These are phyloP conservation scores for Penicillium sp. DNA, from an alignment of 2,329 filamentous ascomycete genomes.

Conservation along the genomic window DNA sequence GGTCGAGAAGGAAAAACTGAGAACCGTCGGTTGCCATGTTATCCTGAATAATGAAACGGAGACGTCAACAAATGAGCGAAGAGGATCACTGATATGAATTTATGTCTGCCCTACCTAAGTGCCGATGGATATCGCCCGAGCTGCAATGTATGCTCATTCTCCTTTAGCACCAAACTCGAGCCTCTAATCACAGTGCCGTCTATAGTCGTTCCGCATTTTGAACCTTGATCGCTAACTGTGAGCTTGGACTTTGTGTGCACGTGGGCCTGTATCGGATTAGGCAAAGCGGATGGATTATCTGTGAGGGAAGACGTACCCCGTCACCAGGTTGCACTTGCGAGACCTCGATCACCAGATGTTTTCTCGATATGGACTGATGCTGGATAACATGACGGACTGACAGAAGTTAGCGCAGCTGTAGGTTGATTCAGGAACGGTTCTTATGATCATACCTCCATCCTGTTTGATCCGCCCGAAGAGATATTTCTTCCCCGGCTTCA, in stretches of 20 bases:
- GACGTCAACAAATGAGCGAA: not conserved
- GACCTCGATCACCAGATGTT: slow-evolving; percentile 78
- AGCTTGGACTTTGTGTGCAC: slow-evolving; percentile 64
- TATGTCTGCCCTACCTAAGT: slow-evolving; percentile 32
- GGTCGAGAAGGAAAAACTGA: slow-evolving; percentile 73
- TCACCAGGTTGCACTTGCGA: slow-evolving; percentile 61
- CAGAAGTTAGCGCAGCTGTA: not conserved
- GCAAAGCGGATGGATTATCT: not conserved
- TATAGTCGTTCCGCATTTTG: slow-evolving; percentile 77
- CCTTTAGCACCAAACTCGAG: slow-evolving; percentile 53
- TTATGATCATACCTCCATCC: slow-evolving; percentile 51
- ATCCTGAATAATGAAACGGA: slow-evolving; percentile 50
- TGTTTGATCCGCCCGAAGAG: slow-evolving; percentile 73
- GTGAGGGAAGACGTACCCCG: slow-evolving; percentile 50
- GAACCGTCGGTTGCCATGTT: slow-evolving; percentile 73
- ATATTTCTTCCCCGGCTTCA: slow-evolving; percentile 79
- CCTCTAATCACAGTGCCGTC: slow-evolving; percentile 69
- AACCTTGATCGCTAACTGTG: slow-evolving; percentile 72
- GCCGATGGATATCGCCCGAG: slow-evolving; percentile 66
- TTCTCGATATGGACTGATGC: slow-evolving; percentile 79
- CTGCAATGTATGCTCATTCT: slow-evolving; percentile 60
- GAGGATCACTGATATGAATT: slow-evolving; percentile 10
- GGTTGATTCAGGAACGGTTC: too few relatives aligned
- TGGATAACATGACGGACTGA: slow-evolving; percentile 67
- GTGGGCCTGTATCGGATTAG: slow-evolving; percentile 49